phyloP scores from a whole-genome alignment of 208 protist genomes.

The Acanthamoeba lenticulata region DNA sequence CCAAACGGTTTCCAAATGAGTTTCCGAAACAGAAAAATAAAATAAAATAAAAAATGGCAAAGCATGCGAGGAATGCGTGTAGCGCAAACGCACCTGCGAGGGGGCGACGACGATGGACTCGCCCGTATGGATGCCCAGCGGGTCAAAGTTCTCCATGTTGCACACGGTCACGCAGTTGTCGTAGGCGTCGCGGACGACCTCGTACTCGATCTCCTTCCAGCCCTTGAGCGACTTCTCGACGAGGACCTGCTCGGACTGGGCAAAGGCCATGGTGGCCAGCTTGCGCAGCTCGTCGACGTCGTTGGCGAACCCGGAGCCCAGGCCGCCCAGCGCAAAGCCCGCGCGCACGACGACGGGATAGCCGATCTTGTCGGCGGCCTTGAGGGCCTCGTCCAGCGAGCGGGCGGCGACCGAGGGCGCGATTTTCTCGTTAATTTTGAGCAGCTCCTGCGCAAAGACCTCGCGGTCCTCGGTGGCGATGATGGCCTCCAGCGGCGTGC shows the following conservation, averaged over 20 bases:
- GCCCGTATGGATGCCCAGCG: constrained; percentile 97
- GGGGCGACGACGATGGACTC: constrained; percentile 99
- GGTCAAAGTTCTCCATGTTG: constrained; percentile 99
- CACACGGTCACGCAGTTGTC: constrained; percentile 99
- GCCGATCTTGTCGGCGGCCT: constrained; percentile 88
- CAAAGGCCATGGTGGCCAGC: constrained; percentile 85
- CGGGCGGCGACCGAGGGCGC: constrained; percentile 80
- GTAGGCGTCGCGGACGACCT: constrained; percentile 96
- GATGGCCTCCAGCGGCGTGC: constrained; percentile 95
- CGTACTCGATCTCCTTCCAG: constrained; percentile 99
- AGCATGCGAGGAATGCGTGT: too few species aligned
- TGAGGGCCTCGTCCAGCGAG: constrained; percentile 80
- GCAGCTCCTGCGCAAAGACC: constrained; percentile 96
- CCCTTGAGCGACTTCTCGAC: constrained; percentile 97
- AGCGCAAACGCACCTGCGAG: constrained; percentile 89
- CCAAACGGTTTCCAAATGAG: neutral
- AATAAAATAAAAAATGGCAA: too few species aligned
- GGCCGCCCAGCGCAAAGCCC: constrained; percentile 97
- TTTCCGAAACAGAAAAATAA: too few species aligned
- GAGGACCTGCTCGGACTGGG: constrained; percentile 94
- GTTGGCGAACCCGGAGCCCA: constrained; percentile 96
- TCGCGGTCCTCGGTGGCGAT: constrained; percentile 97
- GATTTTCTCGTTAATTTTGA: constrained; percentile 95
- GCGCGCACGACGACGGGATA: constrained; percentile 98
- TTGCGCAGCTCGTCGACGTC: constrained; percentile 79